Evolutionary conservation across 176 grass and related monocot genomes (phyloP).

Genomic region (Carex littledalei): DNA sequence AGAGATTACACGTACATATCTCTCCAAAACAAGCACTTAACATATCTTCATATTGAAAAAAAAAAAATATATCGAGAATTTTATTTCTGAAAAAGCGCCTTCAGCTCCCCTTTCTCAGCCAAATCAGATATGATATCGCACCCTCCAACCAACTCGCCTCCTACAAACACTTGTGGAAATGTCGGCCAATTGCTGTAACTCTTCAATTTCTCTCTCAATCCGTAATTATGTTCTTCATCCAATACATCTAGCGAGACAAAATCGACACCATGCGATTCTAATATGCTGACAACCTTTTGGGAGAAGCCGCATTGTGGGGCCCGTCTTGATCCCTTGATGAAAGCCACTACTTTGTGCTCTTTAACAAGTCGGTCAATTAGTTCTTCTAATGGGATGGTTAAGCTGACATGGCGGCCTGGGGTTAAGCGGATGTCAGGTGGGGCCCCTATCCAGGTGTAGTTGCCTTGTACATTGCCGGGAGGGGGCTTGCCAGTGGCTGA

Average conservation of each 20-base stretch:
- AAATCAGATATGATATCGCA: constrained; percentile 84
- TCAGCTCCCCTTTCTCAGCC: constrained; percentile 84
- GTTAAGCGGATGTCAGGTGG: constrained; percentile 57
- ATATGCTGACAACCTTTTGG: constrained; percentile 73
- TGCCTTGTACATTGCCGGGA: constrained; percentile 75
- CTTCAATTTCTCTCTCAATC: constrained; percentile 71
- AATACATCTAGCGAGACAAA: constrained; percentile 71
- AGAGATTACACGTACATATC: not conserved
- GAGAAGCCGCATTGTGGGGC: constrained; percentile 91
- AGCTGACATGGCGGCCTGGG: constrained; percentile 76
- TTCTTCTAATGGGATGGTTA: constrained; percentile 65
- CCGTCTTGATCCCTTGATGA: constrained; percentile 93
- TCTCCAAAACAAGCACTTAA: not conserved
- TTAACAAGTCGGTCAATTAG: constrained; percentile 76
- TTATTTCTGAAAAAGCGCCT: constrained; percentile 54
- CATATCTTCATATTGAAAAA: not conserved
- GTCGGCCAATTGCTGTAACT: constrained; percentile 89
- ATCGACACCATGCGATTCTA: constrained; percentile 66
- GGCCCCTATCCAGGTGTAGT: constrained; percentile 59
- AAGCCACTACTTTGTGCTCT: constrained; percentile 89
- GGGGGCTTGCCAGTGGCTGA: constrained; percentile 61
- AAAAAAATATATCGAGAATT: no score
- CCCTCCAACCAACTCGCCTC: constrained; percentile 73
- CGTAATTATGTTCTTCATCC: constrained; percentile 91
- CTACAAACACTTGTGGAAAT: constrained; percentile 77